These are phyloP conservation scores for Dacryopinax primogenitus DNA, from an alignment of 768 basidiomycete genomes.

Conservation along the genomic window DNA sequence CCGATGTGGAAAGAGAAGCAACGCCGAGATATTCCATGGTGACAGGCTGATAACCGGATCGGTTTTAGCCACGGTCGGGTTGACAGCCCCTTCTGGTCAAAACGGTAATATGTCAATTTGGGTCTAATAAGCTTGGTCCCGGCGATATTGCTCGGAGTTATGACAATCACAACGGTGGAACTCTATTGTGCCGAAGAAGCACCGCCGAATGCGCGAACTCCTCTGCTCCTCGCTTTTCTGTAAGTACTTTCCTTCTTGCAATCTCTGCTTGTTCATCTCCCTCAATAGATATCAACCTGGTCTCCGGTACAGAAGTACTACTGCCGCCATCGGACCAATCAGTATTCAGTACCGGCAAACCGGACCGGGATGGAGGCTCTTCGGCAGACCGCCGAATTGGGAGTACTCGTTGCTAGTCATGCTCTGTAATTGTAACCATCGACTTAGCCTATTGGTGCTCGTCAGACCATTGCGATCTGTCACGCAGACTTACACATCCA, in stretches of 20 bases:
- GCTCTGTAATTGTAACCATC: no score
- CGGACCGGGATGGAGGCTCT: slow-evolving; percentile 7
- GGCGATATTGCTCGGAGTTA: background rate
- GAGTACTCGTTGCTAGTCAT: background rate
- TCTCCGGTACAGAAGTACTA: background rate
- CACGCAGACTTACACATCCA: no score
- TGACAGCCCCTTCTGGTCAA: slow-evolving; percentile 9
- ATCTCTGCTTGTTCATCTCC: background rate
- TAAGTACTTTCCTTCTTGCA: background rate
- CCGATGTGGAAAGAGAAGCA: background rate
- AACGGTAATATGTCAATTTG: background rate
- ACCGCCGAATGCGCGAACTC: background rate
- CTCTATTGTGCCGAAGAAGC: background rate
- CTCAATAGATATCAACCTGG: background rate
- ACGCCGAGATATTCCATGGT: background rate
- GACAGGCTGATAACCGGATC: background rate
- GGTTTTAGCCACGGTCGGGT: background rate
- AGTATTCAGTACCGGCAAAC: background rate
- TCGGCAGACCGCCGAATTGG: no score
- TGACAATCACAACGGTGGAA: no score
- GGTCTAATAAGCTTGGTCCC: background rate
- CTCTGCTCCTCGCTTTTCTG: background rate
- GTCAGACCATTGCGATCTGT: no score
- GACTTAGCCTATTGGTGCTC: no score
- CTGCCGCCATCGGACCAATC: background rate